Base-by-base conservation (phyloP, 2,329 filamentous ascomycete genomes). In the Coniochaeta pulveracea region DNA sequence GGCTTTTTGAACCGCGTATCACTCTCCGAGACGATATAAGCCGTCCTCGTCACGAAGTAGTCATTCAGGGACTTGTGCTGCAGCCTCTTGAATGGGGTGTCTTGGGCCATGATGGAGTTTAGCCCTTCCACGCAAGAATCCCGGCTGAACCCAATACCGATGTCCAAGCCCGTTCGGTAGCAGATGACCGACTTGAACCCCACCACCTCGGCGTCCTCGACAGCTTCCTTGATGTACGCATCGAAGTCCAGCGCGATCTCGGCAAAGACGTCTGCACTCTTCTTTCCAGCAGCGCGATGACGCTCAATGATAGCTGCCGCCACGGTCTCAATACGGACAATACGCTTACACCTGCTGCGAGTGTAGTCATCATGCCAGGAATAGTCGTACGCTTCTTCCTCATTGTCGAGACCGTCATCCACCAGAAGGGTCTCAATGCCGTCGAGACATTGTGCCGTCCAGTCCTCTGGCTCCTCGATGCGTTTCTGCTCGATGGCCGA, bases 181-280 rank as follows among this genome's bases (percentile, higher is more conserved):
- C 84, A 89, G 35, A 93, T 73, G 31, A 88, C 75, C 1, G 77
- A 83, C 54, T 93, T 91, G 66, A 93, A 93, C 3, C 72, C 85
- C 2, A 74, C 82, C 2, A 93, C 76, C 12, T 77, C 67, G 0
- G 70, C 58, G 47, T 91, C 77, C 1, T 63, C 58, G 17, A 86
- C 63, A 3, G 72, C 67, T 2, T 63, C 54, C 9, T 57, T 48
- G 22, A 91, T 76, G 16, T 62, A 54, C 3, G 54, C 47, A 34
- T 62, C 58, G 37, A 77, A 76, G 4, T 62, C 58, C 3, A 55
- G 53, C 10, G 66, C 54, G 45, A 74, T 69, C n/a, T 48, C 43
- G 8, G 57, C 49, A 31, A 62, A 62, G 10, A 55, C 49, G 2
- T 57, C 47, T 54, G 60, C 63, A 19, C 47, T 54, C 41, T 26